Evolutionary conservation across 2,329 filamentous ascomycete genomes (phyloP), one percentile per base, ranked within the genome.

Genomic region (Aspergillus novofumigatus): DNA sequence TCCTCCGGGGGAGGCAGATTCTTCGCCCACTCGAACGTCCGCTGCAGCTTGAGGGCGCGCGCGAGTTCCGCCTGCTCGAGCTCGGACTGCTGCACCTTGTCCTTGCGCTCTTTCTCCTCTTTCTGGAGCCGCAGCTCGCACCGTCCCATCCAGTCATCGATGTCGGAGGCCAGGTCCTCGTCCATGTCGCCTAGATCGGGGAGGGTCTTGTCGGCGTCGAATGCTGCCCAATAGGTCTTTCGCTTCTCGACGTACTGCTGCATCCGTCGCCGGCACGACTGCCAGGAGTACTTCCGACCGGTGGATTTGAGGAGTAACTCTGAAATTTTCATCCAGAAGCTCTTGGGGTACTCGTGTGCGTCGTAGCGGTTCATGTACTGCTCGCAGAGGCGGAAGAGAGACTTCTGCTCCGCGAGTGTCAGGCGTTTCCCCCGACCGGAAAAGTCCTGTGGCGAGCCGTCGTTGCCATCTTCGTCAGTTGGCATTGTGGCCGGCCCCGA

Each of bases 221-320:
- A 51, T 14, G 53, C 50, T 4, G 51, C 52, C 47, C 56, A 60
- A 26, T 51, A 60, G 20, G 55, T 28, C 41, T 53, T 55, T 8
- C 60, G 56, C 29, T 64, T 59, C n/a, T 41, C 28, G 28, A 66
- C 55, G 42, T 61, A 57, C 20, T 59, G 57, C 2, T 47, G 49
- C 32, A 70, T 67, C 21, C 64, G 63, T 25, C 67, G 65, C 5
- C 62, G 65, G 44, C 68, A 70, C 3, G 68, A 70, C 38, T 65
- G 64, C 65, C 67, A 68, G 0, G 68, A 69, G 41, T 70, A 70
- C 10, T 54, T 44, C n/a, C 68, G 66, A 32, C 61, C 61, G 11
- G 63, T 65, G 42, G 50, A 26, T 28, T 49, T 38, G 11, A 58
- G 52, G 3, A 69, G 57, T 2, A 51, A 26, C 5, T 51, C 38